A percentile compares a stretch with the other conserved stretches of the same genome.
phyloP scores from a whole-genome alignment of 768 basidiomycete species.

The Russula ochroleuca region DNA sequence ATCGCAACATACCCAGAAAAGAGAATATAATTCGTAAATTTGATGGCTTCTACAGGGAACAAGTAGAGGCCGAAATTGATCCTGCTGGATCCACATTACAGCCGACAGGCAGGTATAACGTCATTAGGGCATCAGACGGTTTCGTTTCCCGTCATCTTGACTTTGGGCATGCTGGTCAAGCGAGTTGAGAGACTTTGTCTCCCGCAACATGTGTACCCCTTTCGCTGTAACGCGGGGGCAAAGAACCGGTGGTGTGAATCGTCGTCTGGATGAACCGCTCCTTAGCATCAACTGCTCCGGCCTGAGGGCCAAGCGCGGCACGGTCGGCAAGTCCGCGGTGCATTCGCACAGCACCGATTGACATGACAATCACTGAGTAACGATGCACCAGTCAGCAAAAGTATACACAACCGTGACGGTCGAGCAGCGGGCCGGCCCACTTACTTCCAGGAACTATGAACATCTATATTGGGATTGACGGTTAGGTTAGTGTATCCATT shows the following conservation, averaged over 20 bases:
- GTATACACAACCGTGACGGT: too few species aligned
- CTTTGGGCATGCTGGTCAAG: too few species aligned
- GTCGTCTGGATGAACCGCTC: not conserved
- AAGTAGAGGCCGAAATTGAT: too few species aligned
- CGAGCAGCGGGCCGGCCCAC: not conserved
- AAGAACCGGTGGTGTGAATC: not conserved
- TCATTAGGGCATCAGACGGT: not conserved
- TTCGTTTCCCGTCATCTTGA: too few species aligned
- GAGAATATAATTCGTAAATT: too few species aligned
- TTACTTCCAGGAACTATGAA: slow-evolving; percentile 1
- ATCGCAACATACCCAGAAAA: too few species aligned
- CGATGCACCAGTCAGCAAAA: not conserved
- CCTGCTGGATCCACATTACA: not conserved
- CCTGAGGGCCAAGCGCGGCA: not conserved
- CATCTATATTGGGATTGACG: not conserved
- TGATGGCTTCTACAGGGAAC: too few species aligned
- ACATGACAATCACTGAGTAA: slow-evolving; percentile 5
- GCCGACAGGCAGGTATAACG: not conserved
- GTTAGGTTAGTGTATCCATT: not conserved
- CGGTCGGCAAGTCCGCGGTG: not conserved
- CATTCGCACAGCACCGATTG: not conserved
- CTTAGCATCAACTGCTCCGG: not conserved
- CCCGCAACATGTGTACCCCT: not conserved
- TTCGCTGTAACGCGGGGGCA: too few species aligned
- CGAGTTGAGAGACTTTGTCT: not conserved